Conservation (phyloP, 768 basidiomycete species). For the Guyanaporus albipodus region DNA sequence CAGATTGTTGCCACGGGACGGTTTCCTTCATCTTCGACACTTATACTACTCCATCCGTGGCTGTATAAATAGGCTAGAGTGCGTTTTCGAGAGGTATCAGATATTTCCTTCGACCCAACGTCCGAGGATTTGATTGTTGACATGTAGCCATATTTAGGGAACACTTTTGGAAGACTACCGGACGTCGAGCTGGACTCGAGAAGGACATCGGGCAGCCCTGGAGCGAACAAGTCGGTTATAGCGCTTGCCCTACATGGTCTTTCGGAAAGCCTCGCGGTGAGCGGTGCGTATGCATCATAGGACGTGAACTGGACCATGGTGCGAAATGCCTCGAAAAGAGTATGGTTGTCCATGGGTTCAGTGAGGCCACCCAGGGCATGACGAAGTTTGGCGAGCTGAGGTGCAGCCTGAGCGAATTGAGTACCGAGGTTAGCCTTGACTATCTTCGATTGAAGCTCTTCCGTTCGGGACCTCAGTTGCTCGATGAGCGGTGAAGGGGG, state of each 20-base stretch:
- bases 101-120: background rate
- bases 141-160: slow-evolving; percentile 8
- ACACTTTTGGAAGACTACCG: slow-evolving; percentile 9
- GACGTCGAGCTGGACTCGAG: slow-evolving; percentile 15
- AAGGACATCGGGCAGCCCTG: slow-evolving; percentile 16
- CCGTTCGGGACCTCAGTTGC: background rate
- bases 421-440: slow-evolving; percentile 1
- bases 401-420: slow-evolving; percentile 1
- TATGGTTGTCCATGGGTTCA: background rate
- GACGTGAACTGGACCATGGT: slow-evolving; percentile 8
- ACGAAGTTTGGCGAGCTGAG: background rate
- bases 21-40: background rate
- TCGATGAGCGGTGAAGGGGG: background rate
- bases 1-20: background rate
- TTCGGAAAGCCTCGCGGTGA: slow-evolving; percentile 7
- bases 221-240: slow-evolving; percentile 9
- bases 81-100: background rate
- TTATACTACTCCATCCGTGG: background rate
- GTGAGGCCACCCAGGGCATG: background rate
- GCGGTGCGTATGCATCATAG: slow-evolving; percentile 16
- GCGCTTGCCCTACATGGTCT: slow-evolving; percentile 1
- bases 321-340: slow-evolving; percentile 8
- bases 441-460: background rate
- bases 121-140: background rate
- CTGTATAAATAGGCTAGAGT: background rate